A percentile compares a stretch with the other conserved stretches of the same genome.
phyloP scores from a whole-genome alignment of 805 yeast genomes.

The Komagataella ulmi region DNA sequence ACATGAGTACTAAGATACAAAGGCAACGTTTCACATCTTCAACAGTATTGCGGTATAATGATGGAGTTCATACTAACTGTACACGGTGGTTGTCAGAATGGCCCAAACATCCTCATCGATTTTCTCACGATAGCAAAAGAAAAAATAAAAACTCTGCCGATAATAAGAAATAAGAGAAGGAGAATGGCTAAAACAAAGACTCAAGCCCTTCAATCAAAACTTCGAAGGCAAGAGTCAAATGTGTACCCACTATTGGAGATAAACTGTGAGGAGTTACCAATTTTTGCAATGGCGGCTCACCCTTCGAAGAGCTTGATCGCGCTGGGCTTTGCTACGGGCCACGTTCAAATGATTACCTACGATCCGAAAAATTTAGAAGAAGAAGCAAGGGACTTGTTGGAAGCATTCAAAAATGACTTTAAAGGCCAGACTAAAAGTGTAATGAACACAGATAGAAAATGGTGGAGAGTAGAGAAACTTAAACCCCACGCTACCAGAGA shows the following conservation, averaged over 20 bases:
- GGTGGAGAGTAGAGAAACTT: constrained; percentile 29
- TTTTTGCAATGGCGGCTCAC: constrained; percentile 71
- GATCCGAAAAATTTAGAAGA: constrained; percentile 29
- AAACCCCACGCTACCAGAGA: constrained; percentile 8
- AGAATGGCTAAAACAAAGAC: background rate
- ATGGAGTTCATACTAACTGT: too few relatives aligned
- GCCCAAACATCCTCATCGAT: background rate
- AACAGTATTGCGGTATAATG: too few relatives aligned
- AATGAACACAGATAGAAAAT: constrained; percentile 23
- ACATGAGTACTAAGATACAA: too few relatives aligned
- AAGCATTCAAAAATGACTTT: background rate
- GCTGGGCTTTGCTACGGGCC: constrained; percentile 76
- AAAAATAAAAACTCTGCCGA: background rate
- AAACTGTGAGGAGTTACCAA: constrained; percentile 36
- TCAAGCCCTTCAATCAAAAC: background rate
- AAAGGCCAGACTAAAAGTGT: constrained; percentile 6
- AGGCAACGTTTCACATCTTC: too few relatives aligned
- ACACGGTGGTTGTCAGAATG: too few relatives aligned
- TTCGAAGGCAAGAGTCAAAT: background rate
- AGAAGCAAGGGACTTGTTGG: constrained; percentile 1
- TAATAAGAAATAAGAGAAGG: background rate
- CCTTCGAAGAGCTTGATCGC: constrained; percentile 54
- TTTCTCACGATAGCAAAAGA: background rate
- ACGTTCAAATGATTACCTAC: constrained; percentile 49
- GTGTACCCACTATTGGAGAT: constrained; percentile 19